Base-by-base conservation (phyloP, 2,329 filamentous ascomycete genomes). In the Penicillium sclerotiorum region DNA sequence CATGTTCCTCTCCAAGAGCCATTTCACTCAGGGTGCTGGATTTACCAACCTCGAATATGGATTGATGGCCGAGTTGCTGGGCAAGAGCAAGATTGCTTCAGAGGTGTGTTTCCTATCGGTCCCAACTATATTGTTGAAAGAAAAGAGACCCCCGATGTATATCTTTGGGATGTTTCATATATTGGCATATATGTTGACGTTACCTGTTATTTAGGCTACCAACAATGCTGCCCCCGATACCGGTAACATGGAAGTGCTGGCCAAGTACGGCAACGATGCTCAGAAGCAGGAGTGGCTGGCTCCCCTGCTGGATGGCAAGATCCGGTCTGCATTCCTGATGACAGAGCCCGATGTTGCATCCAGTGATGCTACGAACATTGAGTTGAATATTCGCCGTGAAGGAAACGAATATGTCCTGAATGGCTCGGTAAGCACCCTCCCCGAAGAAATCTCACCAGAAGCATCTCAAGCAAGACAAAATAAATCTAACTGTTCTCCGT, bases 21-120 rank as follows among this genome's bases (percentile, higher is more conserved):
- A 96, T 76, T 97, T 96, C 81, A 90, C 88, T 72, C 90, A 96
- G 77, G 95, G 91, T 1, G 91, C 93, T 20, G 94, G 94, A 27
- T 96, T 90, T 77, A 90, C 86, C 52, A 99, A 97, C 74, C 79
- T 99, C 55, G 94, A 99, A 75, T 99, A 99, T 69, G 94, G 92
- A 11, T 77, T 99, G 63, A 99, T 97, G 92, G 94, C 94, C 15
- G 94, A 99, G 77, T 89, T 90, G 76, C 79, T 97, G 62, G 94
- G 94, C 57, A 93, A 90, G 77, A 95, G 89, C 60, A 80, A 83
- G 67, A 79, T 85, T 55, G 94, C 91, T 9, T 90, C 88, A 7
- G 90, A 94, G 77, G 76, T 77, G 23, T 5, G 55, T 58, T 21
- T n/a, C 17, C 7, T 9, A 28, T 39, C n/a, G 3, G 1, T 28